Evolutionary conservation across 1,284 basidiomycete species (phyloP).

Genomic region (Tetrapyrgos nigripes): DNA sequence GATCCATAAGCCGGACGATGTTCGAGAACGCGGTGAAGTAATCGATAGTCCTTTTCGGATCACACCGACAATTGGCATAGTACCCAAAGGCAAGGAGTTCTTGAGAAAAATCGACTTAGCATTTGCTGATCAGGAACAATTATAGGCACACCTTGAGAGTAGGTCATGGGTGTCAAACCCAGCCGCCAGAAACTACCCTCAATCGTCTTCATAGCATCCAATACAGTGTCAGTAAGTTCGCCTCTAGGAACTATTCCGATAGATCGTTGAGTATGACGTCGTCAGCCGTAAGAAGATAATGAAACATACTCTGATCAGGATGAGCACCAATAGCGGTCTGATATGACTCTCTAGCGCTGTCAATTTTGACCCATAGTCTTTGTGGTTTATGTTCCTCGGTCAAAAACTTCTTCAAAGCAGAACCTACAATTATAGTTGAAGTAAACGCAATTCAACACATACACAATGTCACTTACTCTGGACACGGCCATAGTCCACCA

Average conservation of each 20-base stretch:
- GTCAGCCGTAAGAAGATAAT: neutral
- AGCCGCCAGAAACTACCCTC: conserved; percentile 51
- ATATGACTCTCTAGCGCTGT: conserved; percentile 69
- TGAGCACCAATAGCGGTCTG: conserved; percentile 77
- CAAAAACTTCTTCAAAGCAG: conserved; percentile 39
- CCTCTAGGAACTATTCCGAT: conserved; percentile 56
- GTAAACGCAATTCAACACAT: neutral
- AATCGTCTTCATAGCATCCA: conserved; percentile 43
- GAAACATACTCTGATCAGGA: conserved; percentile 68
- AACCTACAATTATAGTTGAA: neutral
- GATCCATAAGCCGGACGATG: conserved; percentile 55
- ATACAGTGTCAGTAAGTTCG: conserved; percentile 46
- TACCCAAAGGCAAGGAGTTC: conserved; percentile 79
- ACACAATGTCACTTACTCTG: conserved; percentile 43
- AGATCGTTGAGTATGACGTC: conserved; percentile 1
- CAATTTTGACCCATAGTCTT: conserved; percentile 56
- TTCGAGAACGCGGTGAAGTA: conserved; percentile 67
- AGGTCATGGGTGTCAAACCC: conserved; percentile 69
- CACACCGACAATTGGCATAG: conserved; percentile 78
- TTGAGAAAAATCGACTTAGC: conserved; percentile 33
- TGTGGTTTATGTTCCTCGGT: conserved; percentile 38
- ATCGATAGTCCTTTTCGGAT: conserved; percentile 62
- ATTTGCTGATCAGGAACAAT: conserved; percentile 8
- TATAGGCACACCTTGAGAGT: conserved; percentile 58
- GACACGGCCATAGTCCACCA: conserved; percentile 60